Conservation (phyloP, 441 rosid genomes). For the Mallotus japonicus region DNA sequence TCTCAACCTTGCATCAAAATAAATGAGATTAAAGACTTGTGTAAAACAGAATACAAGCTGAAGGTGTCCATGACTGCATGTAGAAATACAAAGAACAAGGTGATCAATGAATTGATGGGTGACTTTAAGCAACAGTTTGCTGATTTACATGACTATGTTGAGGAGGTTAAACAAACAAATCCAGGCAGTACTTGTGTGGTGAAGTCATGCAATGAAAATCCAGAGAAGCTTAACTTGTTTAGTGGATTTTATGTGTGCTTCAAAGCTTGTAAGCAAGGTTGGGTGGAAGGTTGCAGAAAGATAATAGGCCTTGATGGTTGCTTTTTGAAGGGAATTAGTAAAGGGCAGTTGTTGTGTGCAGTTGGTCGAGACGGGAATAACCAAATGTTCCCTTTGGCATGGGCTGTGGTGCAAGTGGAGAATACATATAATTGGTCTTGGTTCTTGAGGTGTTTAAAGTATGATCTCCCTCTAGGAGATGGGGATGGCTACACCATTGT, state of each 20-base stretch:
- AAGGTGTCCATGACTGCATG: background rate
- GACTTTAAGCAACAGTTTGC: background rate
- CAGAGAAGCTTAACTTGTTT: too few relatives aligned
- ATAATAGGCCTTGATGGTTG: background rate
- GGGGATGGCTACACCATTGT: background rate
- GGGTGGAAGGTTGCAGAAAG: background rate
- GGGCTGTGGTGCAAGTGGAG: background rate
- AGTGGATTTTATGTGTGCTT: background rate
- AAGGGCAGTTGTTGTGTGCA: background rate
- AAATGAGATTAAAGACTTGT: background rate
- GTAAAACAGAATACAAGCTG: background rate
- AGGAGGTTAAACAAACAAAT: background rate
- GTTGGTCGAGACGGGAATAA: background rate
- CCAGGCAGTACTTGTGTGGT: background rate
- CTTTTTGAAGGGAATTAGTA: background rate
- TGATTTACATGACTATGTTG: background rate
- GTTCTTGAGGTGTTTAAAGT: background rate
- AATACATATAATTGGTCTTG: background rate
- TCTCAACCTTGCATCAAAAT: too few relatives aligned
- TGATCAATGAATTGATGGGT: background rate
- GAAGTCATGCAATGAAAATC: background rate
- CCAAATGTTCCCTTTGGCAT: too few relatives aligned
- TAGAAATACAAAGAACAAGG: background rate
- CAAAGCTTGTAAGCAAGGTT: background rate
- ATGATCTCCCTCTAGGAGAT: background rate